Percentiles rank a stretch among this genome's conserved stretches.
These are phyloP conservation scores for Escallonia herrerae DNA, from an alignment of 129 eudicot species.

Conservation along the genomic window DNA sequence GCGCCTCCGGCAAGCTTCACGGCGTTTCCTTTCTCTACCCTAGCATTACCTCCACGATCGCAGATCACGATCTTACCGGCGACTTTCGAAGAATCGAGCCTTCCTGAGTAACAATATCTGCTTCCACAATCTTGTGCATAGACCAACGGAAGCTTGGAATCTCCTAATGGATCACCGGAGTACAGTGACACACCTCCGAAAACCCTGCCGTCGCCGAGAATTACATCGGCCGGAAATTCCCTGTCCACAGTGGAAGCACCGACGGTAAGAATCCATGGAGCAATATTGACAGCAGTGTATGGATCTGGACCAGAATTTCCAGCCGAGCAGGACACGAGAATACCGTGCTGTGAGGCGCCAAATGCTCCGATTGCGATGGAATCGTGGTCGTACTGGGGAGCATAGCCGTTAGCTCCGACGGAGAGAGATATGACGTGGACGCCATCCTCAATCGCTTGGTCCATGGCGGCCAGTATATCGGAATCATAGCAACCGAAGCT, in stretches of 20 bases:
- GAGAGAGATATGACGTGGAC: constrained; percentile 81
- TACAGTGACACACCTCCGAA: constrained; percentile 75
- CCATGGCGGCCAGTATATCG: constrained; percentile 92
- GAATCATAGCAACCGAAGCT: constrained; percentile 76
- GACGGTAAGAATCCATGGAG: constrained; percentile 93
- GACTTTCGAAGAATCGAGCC: constrained; percentile 51
- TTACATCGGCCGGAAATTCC: constrained; percentile 86
- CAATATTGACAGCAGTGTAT: constrained; percentile 70
- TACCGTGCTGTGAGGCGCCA: constrained; percentile 59
- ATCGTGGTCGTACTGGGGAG: constrained; percentile 67
- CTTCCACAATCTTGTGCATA: constrained; percentile 65
- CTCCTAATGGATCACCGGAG: constrained; percentile 59
- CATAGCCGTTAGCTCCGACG: constrained; percentile 69
- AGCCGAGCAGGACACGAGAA: constrained; percentile 78
- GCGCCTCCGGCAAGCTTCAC: constrained; percentile 83
- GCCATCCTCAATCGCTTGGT: constrained; percentile 70
- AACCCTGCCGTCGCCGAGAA: constrained; percentile 73
- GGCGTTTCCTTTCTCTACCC: constrained; percentile 85
- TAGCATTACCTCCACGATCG: constrained; percentile 92
- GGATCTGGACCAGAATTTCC: constrained; percentile 90
- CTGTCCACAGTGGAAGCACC: constrained; percentile 92
- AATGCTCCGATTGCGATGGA: constrained; percentile 92
- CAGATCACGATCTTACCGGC: constrained; percentile 83
- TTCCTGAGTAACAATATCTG: constrained; percentile 48
- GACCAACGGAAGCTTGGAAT: constrained; percentile 41